Percentiles rank a stretch among this genome's conserved stretches.
These are phyloP conservation scores for Coemansia sp. DNA, from an alignment of 192 early-diverging fungal species.

Conservation along the genomic window DNA sequence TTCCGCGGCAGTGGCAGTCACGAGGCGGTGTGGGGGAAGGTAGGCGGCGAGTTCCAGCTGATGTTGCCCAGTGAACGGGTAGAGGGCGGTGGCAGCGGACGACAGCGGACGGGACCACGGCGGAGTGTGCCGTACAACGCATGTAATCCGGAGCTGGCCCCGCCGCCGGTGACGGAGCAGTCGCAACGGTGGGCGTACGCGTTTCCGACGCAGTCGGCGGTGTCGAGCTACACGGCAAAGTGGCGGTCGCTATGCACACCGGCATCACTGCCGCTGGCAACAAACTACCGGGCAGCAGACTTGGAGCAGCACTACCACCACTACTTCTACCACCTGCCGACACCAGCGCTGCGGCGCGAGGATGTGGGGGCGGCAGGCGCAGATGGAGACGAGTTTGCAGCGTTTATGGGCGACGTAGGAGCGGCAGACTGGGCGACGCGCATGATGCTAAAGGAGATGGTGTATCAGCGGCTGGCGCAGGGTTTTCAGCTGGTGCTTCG, in stretches of 20 bases:
- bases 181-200: conserved; percentile 87
- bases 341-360: conserved; percentile 25
- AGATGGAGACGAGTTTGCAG: conserved; percentile 34
- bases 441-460: conserved; percentile 76
- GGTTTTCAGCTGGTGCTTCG: conserved; percentile 72
- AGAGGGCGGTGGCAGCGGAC: conserved; percentile 1
- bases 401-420: conserved; percentile 22
- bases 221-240: conserved; percentile 63
- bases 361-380: conserved; percentile 16
- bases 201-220: conserved; percentile 63
- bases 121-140: conserved; percentile 59
- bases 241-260: conserved; percentile 93
- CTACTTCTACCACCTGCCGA: conserved; percentile 56
- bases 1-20: conserved; percentile 15
- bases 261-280: conserved; percentile 90
- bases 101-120: conserved; percentile 14
- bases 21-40: neutral
- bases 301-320: conserved; percentile 68
- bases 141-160: conserved; percentile 64
- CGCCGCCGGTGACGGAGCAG: conserved; percentile 61
- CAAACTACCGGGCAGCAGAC: conserved; percentile 75
- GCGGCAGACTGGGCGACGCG: conserved; percentile 40
- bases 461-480: conserved; percentile 86
- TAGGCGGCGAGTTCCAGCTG: conserved; percentile 25
- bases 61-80: conserved; percentile 20